Conservation (phyloP, 2,329 filamentous ascomycete genomes). For the Metarhizium humberi region DNA sequence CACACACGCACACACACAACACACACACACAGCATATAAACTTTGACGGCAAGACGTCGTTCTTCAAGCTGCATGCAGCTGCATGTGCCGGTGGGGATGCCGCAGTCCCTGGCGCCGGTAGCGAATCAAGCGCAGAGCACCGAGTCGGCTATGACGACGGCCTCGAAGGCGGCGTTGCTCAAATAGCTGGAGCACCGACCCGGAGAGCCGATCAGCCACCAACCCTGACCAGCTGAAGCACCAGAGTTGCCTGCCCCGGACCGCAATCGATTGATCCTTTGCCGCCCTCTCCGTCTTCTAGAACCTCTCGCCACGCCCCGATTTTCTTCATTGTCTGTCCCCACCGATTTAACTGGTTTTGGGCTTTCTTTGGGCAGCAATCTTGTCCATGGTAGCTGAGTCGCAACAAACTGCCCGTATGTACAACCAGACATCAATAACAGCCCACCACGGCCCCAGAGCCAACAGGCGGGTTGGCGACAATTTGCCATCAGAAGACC, state of each 20-base stretch:
- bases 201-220: background rate
- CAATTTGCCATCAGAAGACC: too few species aligned
- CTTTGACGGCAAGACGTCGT: too few species aligned
- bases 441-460: too few species aligned
- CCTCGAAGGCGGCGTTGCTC: too few species aligned
- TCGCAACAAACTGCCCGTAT: background rate
- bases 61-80: background rate
- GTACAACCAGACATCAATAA: too few species aligned
- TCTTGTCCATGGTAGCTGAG: background rate
- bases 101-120: slow-evolving; percentile 13
- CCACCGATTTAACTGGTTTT: background rate
- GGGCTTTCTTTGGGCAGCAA: background rate
- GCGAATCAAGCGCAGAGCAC: slow-evolving; percentile 17
- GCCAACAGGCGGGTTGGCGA: too few species aligned
- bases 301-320: slow-evolving; percentile 6
- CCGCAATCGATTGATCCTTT: background rate
- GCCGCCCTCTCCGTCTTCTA: slow-evolving; percentile 10
- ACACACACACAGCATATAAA: too few species aligned
- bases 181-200: background rate
- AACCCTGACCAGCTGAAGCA: slow-evolving; percentile 21
- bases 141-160: too few species aligned
- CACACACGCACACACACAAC: too few species aligned
- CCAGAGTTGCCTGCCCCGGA: background rate
- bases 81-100: too few species aligned
- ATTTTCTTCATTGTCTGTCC: background rate